Evolutionary conservation across 768 basidiomycete genomes (phyloP).

Genomic region (Termitomyces sp.): DNA sequence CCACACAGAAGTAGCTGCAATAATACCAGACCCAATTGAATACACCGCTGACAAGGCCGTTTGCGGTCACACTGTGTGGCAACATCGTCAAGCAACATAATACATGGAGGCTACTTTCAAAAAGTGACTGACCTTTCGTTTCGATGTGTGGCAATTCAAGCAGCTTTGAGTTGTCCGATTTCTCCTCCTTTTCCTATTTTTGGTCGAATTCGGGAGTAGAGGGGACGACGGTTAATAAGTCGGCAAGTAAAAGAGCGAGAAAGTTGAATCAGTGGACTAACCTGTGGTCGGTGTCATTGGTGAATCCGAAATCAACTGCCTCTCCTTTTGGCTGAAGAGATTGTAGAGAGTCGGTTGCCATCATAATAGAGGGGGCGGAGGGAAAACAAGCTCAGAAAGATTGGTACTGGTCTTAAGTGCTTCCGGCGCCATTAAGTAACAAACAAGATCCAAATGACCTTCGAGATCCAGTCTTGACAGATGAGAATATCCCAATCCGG

Average conservation of each 20-base stretch:
- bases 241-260: slow-evolving; percentile 32
- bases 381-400: slow-evolving; percentile 44
- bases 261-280: slow-evolving; percentile 20
- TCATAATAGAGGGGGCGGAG: slow-evolving; percentile 41
- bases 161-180: slow-evolving; percentile 91
- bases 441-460: slow-evolving; percentile 28
- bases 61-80: slow-evolving; percentile 77
- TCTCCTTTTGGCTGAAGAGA: slow-evolving; percentile 68
- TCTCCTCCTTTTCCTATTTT: slow-evolving; percentile 74
- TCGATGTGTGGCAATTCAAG: slow-evolving; percentile 89
- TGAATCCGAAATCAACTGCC: slow-evolving; percentile 74
- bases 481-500: slow-evolving; percentile 31
- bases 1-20: slow-evolving; percentile 5
- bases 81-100: slow-evolving; percentile 8
- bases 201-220: slow-evolving; percentile 38
- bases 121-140: slow-evolving; percentile 64
- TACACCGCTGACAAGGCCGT: slow-evolving; percentile 86
- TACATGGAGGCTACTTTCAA: slow-evolving; percentile 4
- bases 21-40: slow-evolving; percentile 77
- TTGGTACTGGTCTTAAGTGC: slow-evolving; percentile 44
- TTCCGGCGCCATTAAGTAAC: slow-evolving; percentile 60
- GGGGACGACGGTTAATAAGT: slow-evolving; percentile 43
- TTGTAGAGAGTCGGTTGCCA: slow-evolving; percentile 49
- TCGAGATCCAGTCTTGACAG: slow-evolving; percentile 39
- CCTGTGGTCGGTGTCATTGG: slow-evolving; percentile 65